Conservation (phyloP, 2,329 filamentous ascomycete genomes). For the Venturia effusa region DNA sequence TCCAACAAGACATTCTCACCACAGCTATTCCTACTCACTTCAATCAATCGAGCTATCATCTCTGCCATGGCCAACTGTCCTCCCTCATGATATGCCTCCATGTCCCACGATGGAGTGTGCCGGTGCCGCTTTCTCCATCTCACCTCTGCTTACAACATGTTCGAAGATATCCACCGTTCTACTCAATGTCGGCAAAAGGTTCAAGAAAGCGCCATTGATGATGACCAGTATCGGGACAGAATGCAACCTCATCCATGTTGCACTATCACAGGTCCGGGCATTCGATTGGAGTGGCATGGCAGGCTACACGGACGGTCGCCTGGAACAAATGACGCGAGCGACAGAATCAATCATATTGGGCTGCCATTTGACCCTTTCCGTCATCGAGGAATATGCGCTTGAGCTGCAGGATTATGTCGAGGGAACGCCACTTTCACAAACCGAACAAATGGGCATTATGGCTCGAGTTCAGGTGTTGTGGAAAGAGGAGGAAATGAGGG, state of each 20-base stretch:
- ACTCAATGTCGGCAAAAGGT: constrained; percentile 11
- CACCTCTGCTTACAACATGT: constrained; percentile 9
- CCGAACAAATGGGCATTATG: constrained; percentile 12
- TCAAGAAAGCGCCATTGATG: constrained; percentile 10
- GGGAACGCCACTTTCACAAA: neutral
- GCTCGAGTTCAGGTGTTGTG: constrained; percentile 11
- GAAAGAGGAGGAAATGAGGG: constrained; percentile 13
- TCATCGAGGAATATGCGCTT: constrained; percentile 13
- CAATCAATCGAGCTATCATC: neutral
- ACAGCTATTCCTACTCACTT: neutral
- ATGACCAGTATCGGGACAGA: constrained; percentile 13
- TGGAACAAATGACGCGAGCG: constrained; percentile 11
- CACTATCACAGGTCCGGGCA: constrained; percentile 9
- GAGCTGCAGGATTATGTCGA: constrained; percentile 13
- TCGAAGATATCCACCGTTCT: constrained; percentile 10
- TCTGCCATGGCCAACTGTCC: neutral
- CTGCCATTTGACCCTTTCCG: constrained; percentile 12
- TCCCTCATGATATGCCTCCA: neutral
- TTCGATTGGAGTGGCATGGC: constrained; percentile 7
- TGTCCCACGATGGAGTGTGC: constrained; percentile 8
- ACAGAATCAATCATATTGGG: constrained; percentile 12
- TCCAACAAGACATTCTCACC: neutral
- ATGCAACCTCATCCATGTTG: constrained; percentile 11
- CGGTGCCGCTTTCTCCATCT: constrained; percentile 11
- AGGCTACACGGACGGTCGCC: neutral